These are phyloP conservation scores for Coemansia sp. DNA, from an alignment of 192 early-diverging fungal genomes.

Conservation along the genomic window DNA sequence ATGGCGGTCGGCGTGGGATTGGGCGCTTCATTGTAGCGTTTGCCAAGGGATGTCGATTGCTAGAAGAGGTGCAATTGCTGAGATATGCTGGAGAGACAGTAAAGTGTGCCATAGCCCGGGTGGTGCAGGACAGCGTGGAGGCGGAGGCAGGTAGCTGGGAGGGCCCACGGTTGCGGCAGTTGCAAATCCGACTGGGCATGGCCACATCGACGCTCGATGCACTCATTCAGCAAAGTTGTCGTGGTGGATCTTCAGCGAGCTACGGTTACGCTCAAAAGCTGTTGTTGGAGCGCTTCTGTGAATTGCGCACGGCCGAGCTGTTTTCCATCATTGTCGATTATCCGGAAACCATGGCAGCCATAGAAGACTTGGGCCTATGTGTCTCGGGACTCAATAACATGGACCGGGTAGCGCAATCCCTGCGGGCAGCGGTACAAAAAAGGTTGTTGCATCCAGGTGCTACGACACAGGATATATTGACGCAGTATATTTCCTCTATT, in stretches of 20 bases:
- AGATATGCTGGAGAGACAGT: neutral
- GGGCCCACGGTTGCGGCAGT: neutral
- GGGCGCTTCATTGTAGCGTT: conserved; percentile 5
- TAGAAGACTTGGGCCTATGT: conserved; percentile 60
- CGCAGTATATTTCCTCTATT: conserved; percentile 68
- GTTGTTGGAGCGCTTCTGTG: no score
- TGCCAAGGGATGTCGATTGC: conserved; percentile 10
- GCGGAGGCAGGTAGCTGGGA: conserved; percentile 15
- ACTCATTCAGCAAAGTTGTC: no score
- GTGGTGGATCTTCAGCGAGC: no score
- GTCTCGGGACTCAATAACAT: conserved; percentile 13
- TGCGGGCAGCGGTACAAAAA: conserved; percentile 36
- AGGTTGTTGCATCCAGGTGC: conserved; percentile 72
- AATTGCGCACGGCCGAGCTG: conserved; percentile 54
- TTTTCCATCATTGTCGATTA: conserved; percentile 73
- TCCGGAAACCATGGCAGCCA: conserved; percentile 59
- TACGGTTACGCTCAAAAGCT: no score
- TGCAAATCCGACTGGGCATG: no score
- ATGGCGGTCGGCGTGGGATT: no score
- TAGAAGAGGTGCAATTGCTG: conserved; percentile 1
- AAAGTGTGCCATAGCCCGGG: conserved; percentile 3
- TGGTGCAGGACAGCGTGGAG: conserved; percentile 4
- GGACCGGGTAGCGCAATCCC: conserved; percentile 16
- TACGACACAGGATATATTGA: conserved; percentile 64
- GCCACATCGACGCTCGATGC: no score